These are phyloP conservation scores for Cryomyces minteri DNA, from an alignment of 495 filamentous ascomycete genomes.

Conservation along the genomic window DNA sequence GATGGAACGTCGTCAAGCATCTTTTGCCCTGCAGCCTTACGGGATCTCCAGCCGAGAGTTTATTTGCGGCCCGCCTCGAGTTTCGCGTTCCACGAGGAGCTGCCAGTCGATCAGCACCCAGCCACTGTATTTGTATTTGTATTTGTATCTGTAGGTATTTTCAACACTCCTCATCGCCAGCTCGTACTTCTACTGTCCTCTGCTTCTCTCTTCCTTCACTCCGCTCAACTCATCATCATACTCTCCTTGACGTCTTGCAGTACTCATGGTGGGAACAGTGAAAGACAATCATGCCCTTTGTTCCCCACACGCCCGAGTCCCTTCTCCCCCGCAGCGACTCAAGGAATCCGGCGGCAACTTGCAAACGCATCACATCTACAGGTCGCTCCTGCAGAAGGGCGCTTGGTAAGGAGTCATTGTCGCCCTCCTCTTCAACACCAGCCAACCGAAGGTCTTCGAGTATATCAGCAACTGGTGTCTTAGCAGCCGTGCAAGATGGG, in stretches of 20 bases:
- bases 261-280: background rate
- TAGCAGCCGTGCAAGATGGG: constrained; percentile 25
- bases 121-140: too few relatives aligned
- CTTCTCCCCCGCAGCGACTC: constrained; percentile 61
- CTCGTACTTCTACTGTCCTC: too few relatives aligned
- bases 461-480: constrained; percentile 11
- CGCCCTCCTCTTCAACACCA: constrained; percentile 30
- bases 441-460: constrained; percentile 15
- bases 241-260: background rate
- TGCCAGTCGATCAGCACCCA: too few relatives aligned
- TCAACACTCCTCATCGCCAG: too few relatives aligned
- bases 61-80: too few relatives aligned
- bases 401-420: background rate
- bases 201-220: too few relatives aligned
- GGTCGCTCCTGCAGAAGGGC: constrained; percentile 62
- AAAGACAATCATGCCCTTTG: constrained; percentile 42
- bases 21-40: too few relatives aligned
- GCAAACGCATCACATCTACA: constrained; percentile 60
- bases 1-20: too few relatives aligned
- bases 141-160: too few relatives aligned
- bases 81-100: too few relatives aligned
- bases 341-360: constrained; percentile 68
- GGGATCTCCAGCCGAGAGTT: too few relatives aligned
- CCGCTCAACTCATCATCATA: background rate
- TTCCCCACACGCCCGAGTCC: constrained; percentile 71